Base-by-base conservation (phyloP, 306 rosid genomes). In the Cucumis melo region DNA sequence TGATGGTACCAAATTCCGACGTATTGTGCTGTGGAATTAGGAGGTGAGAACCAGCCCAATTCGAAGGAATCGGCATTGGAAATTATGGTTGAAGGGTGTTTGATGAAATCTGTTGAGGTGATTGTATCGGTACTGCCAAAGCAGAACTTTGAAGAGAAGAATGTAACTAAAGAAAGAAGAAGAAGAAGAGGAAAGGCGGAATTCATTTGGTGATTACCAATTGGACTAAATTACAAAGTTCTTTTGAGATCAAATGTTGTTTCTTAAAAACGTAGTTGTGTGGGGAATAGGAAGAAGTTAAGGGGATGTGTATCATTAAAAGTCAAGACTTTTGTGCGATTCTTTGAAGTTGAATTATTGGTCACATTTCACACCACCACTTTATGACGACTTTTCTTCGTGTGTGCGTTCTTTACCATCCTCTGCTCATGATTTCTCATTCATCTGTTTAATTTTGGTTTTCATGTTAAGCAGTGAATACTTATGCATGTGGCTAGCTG, bases 1-100 rank as follows among this genome's bases (percentile, higher is more conserved):
- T 41, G 46, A 0, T 8, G 46, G 57, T 14, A 74, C 82, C 81
- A 78, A 44, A 82, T 74, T 17, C 79, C 84, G 34, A 82, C 34
- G 66, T 82, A 82, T 16, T 44, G 68, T 3, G 24, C 10, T 2
- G 72, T 81, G 1, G 68, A 57, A 11, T 64, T 77, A 11, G 8
- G 38, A 14, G 79, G 84, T 38, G 63, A 20, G 36, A 64, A 82
- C 72, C 74, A 81, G 9, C 84, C 84, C 32, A 81, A 21, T 44
- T 81, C 23, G 44, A 70, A 81, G 72, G 19, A 38, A 48, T 12
- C 54, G 58, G 55, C 77, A 39, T 58, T 60, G 57, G 79, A 76
- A 3, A 10, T 9, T 60, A 60, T 76, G 12, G 72, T 38, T 60
- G 38, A 10, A 21, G 73, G 79, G 79, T 76, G 12, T 58, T 58